phyloP scores from a whole-genome alignment of 2,329 filamentous ascomycete species.

The Ophiostoma tasmaniense region DNA sequence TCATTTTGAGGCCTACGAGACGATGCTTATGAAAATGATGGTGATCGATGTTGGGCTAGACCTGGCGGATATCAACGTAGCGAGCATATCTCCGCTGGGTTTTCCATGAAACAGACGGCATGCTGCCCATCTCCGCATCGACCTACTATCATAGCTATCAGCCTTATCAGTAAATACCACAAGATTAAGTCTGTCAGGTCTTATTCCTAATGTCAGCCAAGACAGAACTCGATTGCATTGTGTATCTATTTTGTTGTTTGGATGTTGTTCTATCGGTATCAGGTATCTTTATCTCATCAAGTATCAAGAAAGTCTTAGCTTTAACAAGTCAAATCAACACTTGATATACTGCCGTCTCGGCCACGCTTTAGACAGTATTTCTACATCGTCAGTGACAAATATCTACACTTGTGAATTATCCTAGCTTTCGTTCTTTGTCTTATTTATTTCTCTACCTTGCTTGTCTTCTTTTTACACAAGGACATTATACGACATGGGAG shows the following conservation, averaged over 20 bases:
- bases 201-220: background rate
- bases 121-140: background rate
- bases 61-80: background rate
- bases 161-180: background rate
- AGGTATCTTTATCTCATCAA: background rate
- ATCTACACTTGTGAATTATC: background rate
- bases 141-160: background rate
- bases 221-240: background rate
- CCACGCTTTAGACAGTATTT: background rate
- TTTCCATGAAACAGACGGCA: background rate
- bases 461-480: background rate
- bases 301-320: no score
- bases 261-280: background rate
- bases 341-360: background rate
- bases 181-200: background rate
- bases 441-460: background rate
- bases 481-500: background rate
- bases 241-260: background rate
- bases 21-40: background rate
- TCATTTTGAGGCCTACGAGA: background rate
- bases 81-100: background rate
- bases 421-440: background rate
- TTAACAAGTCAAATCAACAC: background rate
- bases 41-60: background rate
- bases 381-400: background rate